Percentiles rank a stretch among this genome's conserved stretches.
Conservation (phyloP, 2,329 filamentous ascomycete species). For the Monascus ruber region DNA sequence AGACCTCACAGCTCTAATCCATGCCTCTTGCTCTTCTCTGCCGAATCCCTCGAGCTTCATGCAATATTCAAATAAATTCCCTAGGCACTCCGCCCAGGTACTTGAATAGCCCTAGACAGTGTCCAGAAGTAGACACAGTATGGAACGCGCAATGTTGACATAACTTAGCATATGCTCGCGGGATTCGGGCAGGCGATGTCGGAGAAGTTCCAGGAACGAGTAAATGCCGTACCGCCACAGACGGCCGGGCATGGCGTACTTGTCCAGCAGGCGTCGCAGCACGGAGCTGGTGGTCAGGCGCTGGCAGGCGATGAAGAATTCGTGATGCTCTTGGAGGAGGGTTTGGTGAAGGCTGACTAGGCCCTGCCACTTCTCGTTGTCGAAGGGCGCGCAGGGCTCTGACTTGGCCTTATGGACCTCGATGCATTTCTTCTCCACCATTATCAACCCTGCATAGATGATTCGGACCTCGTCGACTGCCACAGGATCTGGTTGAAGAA, state of each 20-base stretch:
- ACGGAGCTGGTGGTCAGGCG: slow-evolving; percentile 66
- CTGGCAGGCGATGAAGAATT: slow-evolving; percentile 77
- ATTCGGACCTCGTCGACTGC: slow-evolving; percentile 59
- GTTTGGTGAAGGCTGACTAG: slow-evolving; percentile 73
- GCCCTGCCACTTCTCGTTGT: slow-evolving; percentile 69
- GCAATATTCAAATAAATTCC: slow-evolving; percentile 70
- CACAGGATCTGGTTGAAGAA: too few species aligned
- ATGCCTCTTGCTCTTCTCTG: slow-evolving; percentile 61
- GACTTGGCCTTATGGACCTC: slow-evolving; percentile 60
- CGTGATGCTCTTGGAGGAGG: slow-evolving; percentile 68
- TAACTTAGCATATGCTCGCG: slow-evolving; percentile 86
- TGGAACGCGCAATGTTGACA: slow-evolving; percentile 78
- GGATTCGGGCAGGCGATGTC: slow-evolving; percentile 62
- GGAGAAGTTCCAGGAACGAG: slow-evolving; percentile 65
- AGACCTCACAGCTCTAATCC: slow-evolving; percentile 65
- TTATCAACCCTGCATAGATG: slow-evolving; percentile 63
- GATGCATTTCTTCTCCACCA: slow-evolving; percentile 81
- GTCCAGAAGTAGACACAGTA: slow-evolving; percentile 78
- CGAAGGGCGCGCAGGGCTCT: slow-evolving; percentile 41
- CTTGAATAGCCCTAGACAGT: slow-evolving; percentile 73
- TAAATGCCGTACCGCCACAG: slow-evolving; percentile 96
- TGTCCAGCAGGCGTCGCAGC: slow-evolving; percentile 57
- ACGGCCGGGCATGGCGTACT: slow-evolving; percentile 81
- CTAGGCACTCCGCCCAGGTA: slow-evolving; percentile 88
- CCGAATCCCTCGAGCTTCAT: slow-evolving; percentile 90